Evolutionary conservation across 192 early-diverging fungal species (phyloP).

Genomic region (Coemansia pectinata): DNA sequence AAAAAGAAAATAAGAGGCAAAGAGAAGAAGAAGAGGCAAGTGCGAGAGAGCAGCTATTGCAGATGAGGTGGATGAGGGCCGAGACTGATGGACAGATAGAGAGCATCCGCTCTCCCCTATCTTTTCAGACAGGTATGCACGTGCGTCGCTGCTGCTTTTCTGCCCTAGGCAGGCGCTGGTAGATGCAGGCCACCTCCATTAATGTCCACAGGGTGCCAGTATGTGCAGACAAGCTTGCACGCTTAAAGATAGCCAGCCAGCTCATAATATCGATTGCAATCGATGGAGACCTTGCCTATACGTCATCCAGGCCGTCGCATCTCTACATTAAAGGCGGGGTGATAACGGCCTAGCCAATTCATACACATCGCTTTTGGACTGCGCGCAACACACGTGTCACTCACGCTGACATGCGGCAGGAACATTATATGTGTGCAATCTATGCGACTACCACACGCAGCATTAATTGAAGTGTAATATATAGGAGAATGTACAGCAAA

Average conservation of each 20-base stretch:
- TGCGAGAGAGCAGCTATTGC: no score
- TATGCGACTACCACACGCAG: neutral
- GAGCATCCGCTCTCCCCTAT: neutral
- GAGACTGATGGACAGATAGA: neutral
- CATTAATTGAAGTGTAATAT: neutral
- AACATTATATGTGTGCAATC: neutral
- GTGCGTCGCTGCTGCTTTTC: neutral
- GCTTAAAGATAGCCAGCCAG: neutral
- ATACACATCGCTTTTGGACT: neutral
- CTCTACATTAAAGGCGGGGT: neutral
- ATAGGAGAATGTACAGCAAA: neutral
- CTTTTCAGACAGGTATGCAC: neutral
- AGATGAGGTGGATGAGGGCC: neutral
- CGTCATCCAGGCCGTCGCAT: neutral
- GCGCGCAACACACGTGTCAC: neutral
- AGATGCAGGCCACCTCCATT: neutral
- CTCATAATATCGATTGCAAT: neutral
- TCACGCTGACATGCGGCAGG: neutral
- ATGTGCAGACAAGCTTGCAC: neutral
- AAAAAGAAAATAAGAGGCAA: neutral
- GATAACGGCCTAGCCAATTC: neutral
- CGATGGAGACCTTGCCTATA: neutral
- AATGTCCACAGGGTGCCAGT: neutral
- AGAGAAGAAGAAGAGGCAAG: neutral
- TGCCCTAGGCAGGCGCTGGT: neutral